Evolutionary conservation across 768 basidiomycete genomes (phyloP), one percentile per base, ranked within the genome.

Genomic region (Tylopilus cervinicoccineus): DNA sequence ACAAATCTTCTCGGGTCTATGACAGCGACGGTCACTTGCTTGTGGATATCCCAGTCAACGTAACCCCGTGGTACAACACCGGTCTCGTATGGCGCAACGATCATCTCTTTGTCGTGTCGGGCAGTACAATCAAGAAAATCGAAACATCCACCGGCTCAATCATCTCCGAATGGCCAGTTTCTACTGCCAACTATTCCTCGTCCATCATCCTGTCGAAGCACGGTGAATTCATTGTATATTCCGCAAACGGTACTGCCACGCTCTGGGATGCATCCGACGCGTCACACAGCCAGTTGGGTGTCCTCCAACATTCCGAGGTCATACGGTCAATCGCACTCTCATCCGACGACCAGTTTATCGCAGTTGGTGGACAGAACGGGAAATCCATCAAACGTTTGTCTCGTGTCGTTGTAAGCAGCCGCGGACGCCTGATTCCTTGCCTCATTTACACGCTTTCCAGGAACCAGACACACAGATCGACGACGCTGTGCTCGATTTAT

Each of bases 1-100:
- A 2, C 2, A 29, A 32, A 10, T 24, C 2, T 2, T 26, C 32
- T 38, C 48, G 37, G 1, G 24, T 50, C 13, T 43, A 39, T 12
- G 12, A 31, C 28, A 32, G 28, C 11, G 10, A 14, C 9, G 23
- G 36, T 3, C 20, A 16, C 24, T 11, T 43, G 12, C 27, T 43
- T 9, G 13, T 43, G 16, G 41, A 43, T 13, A 43, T 49, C 28
- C 6, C 3, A 11, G 42, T 29, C 6, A 27, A 42, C 17, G 47
- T 48, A 5, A 42, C 40, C 34, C 27, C 34, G 14, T 49, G 41
- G 48, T 43, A 31, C 29, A 50, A 50, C 14, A 47, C 45, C 20
- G 23, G 37, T 39, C 50, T 51, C 14, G 28, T 51, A 31, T 56
- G 55, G 54, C 42, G 23, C 0, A 29, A 39, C 2, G 23, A 52